Base-by-base conservation (phyloP, 495 filamentous ascomycete species). In the Daldinia decipiens region DNA sequence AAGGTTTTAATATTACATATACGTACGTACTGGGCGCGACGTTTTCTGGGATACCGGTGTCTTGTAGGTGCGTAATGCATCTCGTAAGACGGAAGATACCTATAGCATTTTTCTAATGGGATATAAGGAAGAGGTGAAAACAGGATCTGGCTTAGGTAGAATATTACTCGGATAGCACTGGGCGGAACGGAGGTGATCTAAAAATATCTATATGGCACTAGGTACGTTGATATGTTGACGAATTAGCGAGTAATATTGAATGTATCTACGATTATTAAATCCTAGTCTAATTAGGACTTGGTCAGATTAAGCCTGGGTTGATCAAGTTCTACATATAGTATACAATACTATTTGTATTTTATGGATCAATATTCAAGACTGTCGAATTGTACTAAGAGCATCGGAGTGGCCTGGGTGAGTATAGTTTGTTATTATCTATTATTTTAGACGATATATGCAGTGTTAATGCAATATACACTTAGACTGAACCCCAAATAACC, bases 21-120 rank as follows among this genome's bases (percentile, higher is more conserved):
- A 34, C 59, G 64, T 68, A 67, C 36, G 55, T 58, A 59, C 34
- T 40, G 29, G n/a, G 8, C 15, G 5, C 31, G 58, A 40, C 47
- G 45, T 61, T 70, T 39, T 61, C 74, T 64, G 36, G 47, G 61
- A 21, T 62, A n/a, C 21, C 38, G 67, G 65, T 40, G 63, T 67
- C 59, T 54, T 47, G 64, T 60, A 56, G 67, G 63, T 45, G 47
- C 57, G 62, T 45, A n/a, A 31, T 31, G 13, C 53, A 7, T 56
- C 17, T 19, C 17, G 53, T 31, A 43, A 65, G 55, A 50, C 61
- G 66, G 67, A 75, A 67, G 72, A 77, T 75, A 75, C 70, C 70
- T 67, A 34, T 67, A 67, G 66, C 47, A 60, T 66, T 71, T 71
- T 50, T 47, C 50, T 52, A 43, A 21, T 34, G 56, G 65, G 21